phyloP scores from a whole-genome alignment of 2,329 filamentous ascomycete species.

The Diaporthe ampelina region DNA sequence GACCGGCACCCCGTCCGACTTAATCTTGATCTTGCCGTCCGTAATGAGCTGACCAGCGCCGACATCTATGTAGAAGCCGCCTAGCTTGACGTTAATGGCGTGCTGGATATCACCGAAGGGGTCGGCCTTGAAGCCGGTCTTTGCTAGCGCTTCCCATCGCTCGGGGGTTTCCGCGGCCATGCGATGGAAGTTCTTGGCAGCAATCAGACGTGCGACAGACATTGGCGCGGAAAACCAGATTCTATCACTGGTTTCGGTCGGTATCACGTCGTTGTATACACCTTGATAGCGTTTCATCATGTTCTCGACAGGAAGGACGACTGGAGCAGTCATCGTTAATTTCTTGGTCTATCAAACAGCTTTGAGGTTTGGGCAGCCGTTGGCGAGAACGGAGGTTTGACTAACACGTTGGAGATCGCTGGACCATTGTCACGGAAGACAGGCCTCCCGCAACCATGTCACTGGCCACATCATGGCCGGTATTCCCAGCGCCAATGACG shows the following conservation, averaged over 20 bases:
- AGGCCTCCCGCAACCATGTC: too few species aligned
- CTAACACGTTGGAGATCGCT: too few species aligned
- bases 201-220: background rate
- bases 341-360: background rate
- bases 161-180: background rate
- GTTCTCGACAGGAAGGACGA: slow-evolving; percentile 4
- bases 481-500: too few species aligned
- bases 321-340: background rate
- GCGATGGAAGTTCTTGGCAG: background rate
- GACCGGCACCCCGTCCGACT: too few species aligned
- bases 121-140: background rate
- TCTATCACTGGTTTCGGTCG: background rate
- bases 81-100: background rate
- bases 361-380: too few species aligned
- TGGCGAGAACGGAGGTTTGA: too few species aligned
- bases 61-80: too few species aligned
- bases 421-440: too few species aligned
- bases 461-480: too few species aligned
- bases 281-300: background rate
- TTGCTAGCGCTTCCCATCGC: background rate
- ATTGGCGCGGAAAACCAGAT: background rate
- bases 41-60: too few species aligned
- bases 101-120: background rate
- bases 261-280: background rate
- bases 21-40: too few species aligned